Conservation (phyloP, 176 grass and related monocot species). For the Juncus effusus region DNA sequence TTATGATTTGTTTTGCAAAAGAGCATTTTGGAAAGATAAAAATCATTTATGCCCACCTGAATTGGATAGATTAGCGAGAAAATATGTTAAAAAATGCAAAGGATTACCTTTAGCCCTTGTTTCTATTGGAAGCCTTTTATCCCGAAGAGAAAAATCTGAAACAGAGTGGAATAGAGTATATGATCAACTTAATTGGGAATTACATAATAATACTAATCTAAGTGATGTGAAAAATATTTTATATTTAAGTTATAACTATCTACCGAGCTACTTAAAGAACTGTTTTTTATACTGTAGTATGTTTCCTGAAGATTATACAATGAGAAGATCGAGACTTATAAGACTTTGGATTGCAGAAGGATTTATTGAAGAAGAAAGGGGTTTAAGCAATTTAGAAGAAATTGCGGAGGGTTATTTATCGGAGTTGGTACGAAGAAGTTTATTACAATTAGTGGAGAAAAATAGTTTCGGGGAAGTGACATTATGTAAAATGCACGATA, state of each 20-base stretch:
- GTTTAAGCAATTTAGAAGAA: constrained; percentile 16
- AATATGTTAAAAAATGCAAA: constrained; percentile 36
- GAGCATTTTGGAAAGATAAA: constrained; percentile 27
- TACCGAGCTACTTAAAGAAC: constrained; percentile 25
- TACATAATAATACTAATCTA: constrained; percentile 14
- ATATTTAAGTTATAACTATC: constrained; percentile 24
- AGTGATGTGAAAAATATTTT: constrained; percentile 30
- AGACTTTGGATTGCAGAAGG: constrained; percentile 35
- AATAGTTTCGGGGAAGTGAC: constrained; percentile 35
- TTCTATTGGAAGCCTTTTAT: constrained; percentile 34
- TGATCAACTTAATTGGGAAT: constrained; percentile 38
- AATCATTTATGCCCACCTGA: constrained; percentile 20
- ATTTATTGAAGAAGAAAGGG: constrained; percentile 14
- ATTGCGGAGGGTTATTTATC: constrained; percentile 26
- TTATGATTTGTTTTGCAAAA: constrained; percentile 38
- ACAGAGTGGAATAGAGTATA: constrained; percentile 36
- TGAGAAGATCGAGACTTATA: constrained; percentile 15
- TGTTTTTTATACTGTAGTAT: constrained; percentile 37
- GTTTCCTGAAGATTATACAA: not conserved
- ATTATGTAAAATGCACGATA: constrained; percentile 43
- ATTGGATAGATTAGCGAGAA: constrained; percentile 10
- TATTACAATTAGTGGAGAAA: constrained; percentile 35
- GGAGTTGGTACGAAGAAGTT: constrained; percentile 24
- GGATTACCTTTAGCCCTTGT: constrained; percentile 51
- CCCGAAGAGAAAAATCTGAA: not conserved